Evolutionary conservation across 306 rosid species (phyloP), one percentile per base, ranked within the genome.

Genomic region (Rubus parviflorus): DNA sequence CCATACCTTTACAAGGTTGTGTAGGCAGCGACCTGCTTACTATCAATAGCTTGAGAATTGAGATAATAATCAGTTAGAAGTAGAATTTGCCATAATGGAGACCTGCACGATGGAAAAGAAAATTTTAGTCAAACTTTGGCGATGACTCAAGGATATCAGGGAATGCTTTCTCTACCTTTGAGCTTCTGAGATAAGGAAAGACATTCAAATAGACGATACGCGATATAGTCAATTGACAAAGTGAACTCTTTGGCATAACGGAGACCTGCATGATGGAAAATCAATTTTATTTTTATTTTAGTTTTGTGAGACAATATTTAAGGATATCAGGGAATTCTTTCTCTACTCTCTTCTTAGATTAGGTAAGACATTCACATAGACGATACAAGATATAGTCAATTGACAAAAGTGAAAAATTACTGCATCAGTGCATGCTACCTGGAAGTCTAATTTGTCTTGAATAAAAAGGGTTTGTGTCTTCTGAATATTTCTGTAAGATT

Each of bases 1-100:
- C 46, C 47, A 37, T 72, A 37, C 30, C 63, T 10, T 22, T 45
- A 71, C 38, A 20, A 53, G 65, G 75, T 38, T 53, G 75, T 72
- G 53, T 7, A 10, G 37, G 45, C 19, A 37, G 38, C 30, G 23
- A 20, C 62, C 41, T 41, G 17, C 71, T 30, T 62, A 23, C 43
- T 60, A 30, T 45, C 42, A 74, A 25, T 38, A 51, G 66, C 51
- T 5, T 1, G 35, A 30, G 35, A 30, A 30, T 30, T 35, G 52
- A 20, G 15, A 20, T 62, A 30, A 43, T 11, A 37, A 52, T 35
- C 41, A 10, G 15, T 41, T 73, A 30, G 30, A 43, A 52, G 66
- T 14, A 35, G 45, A 61, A 35, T 73, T 61, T 48, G 52, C 15
- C 22, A 11, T 20, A 11, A 54, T 7, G 52, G 49, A 23, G 56